Percentiles rank a stretch among this genome's conserved stretches.
Evolutionary conservation across 108 stramenopile species (phyloP).

Genomic region (Nitzschia sp.): DNA sequence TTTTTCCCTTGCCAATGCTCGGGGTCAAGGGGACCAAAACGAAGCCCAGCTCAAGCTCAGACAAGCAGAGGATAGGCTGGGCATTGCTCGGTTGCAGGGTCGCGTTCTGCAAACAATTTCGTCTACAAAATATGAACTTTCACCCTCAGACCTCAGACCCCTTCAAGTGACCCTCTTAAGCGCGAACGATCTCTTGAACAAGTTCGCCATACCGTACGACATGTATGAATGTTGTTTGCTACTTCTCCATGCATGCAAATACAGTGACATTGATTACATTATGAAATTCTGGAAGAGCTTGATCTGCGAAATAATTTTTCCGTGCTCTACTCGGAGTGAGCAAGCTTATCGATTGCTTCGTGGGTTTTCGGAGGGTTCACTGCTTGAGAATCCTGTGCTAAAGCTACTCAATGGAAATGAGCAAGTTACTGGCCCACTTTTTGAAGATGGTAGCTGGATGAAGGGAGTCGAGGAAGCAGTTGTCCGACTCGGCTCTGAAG

Average conservation of each 20-base stretch:
- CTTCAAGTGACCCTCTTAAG: slow-evolving; percentile 53
- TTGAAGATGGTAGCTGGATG: slow-evolving; percentile 83
- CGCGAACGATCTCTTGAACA: slow-evolving; percentile 78
- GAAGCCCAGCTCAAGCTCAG: slow-evolving; percentile 39
- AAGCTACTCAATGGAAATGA: slow-evolving; percentile 22
- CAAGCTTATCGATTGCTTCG: slow-evolving; percentile 43
- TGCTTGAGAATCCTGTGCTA: slow-evolving; percentile 15
- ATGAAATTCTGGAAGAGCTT: slow-evolving; percentile 70
- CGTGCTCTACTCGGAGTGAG: slow-evolving; percentile 59
- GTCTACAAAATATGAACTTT: slow-evolving; percentile 41
- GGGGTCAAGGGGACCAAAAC: slow-evolving; percentile 16
- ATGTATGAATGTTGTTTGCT: slow-evolving; percentile 78
- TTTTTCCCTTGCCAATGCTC: slow-evolving; percentile 45
- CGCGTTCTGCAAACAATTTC: slow-evolving; percentile 60
- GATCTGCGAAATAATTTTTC: slow-evolving; percentile 74
- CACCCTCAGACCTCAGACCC: slow-evolving; percentile 43
- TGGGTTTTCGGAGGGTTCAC: slow-evolving; percentile 42
- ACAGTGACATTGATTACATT: slow-evolving; percentile 55
- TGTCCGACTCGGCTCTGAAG: slow-evolving; percentile 57
- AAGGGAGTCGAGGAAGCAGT: slow-evolving; percentile 51
- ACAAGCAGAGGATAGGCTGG: slow-evolving; percentile 57
- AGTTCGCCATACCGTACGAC: slow-evolving; percentile 61
- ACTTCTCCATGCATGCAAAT: slow-evolving; percentile 64
- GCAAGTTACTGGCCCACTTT: slow-evolving; percentile 31
- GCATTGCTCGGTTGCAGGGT: slow-evolving; percentile 73